Base-by-base conservation (phyloP, 495 filamentous ascomycete species). In the Penicillium cinerascens region DNA sequence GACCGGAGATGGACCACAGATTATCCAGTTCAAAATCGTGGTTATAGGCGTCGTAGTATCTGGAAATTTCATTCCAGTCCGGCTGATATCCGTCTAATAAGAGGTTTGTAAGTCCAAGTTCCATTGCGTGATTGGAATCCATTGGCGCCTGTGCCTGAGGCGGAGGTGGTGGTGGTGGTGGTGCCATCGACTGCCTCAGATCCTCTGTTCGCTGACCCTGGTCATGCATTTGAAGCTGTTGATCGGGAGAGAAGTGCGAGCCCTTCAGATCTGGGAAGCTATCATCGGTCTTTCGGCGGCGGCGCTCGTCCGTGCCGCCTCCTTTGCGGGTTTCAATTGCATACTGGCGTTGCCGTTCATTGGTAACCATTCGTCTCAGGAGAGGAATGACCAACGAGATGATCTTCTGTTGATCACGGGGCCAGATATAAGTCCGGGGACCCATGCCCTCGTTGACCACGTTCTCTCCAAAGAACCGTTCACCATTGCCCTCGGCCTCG, bases 331-430 rank as follows among this genome's bases (percentile, higher is more conserved):
- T 80, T 58, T 82, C 78, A 16, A 82, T 70, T 0, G 82, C 82
- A 65, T 86, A 86, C 55, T 76, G 75, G 22, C 83, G 66, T 59
- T 86, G 83, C 15, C 81, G 66, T 56, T 85, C 83, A 55, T 86
- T 86, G 18, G 82, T 85, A 2, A 85, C 80, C 81, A 85, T 84
- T 27, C 82, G 67, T 44, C 83, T 60, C 29, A 86, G 60, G 42
- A 86, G 55, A 21, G 82, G 83, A 33, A 80, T 84, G 6, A 84
- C 77, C 20, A 81, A 60, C 0, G 75, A 65, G 20, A 85, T 79
- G 47, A 86, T 79, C 54, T 78, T 76, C 27, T 77, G 72, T 48
- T 81, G 76, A 29, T 75, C 70, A 39, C 79, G 70, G 21, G 83
- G 82, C 82, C 82, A 86, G 20, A 79, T 69, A 37, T 77, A 71